phyloP scores from a whole-genome alignment of 352 stramenopile species.

The Lagenidium sp. region DNA sequence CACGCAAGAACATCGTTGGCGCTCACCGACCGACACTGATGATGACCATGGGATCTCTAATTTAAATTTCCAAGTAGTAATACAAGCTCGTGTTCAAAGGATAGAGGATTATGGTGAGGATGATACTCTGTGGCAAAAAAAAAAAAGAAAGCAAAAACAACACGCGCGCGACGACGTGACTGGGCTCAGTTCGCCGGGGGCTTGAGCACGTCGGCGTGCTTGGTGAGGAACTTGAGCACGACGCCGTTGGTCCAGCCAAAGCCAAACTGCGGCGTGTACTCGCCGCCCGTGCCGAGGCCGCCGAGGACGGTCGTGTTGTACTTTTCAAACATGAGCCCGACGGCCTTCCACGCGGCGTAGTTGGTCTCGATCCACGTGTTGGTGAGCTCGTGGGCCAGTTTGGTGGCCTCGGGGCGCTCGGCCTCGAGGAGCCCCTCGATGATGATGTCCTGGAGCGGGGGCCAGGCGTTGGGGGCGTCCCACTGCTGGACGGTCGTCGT shows the following conservation, averaged over 20 bases:
- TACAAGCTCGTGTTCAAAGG: no score
- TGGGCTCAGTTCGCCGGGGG: no score
- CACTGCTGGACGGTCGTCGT: slow-evolving; percentile 28
- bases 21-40: no score
- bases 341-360: slow-evolving; percentile 16
- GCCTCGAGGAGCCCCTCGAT: slow-evolving; percentile 21
- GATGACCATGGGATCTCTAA: no score
- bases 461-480: slow-evolving; percentile 47
- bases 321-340: slow-evolving; percentile 40
- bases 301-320: slow-evolving; percentile 30
- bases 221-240: slow-evolving; percentile 36
- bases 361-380: slow-evolving; percentile 16
- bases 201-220: slow-evolving; percentile 20
- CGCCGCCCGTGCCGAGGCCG: slow-evolving; percentile 25
- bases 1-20: no score
- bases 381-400: slow-evolving; percentile 15
- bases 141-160: no score
- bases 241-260: slow-evolving; percentile 56
- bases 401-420: background rate
- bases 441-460: slow-evolving; percentile 28
- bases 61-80: no score
- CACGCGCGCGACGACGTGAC: no score
- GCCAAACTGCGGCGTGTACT: slow-evolving; percentile 42
- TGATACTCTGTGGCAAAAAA: no score
- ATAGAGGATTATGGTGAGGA: no score